Base-by-base conservation (phyloP, 2,329 filamentous ascomycete genomes). In the Hawksworthiomyces lignivorus region DNA sequence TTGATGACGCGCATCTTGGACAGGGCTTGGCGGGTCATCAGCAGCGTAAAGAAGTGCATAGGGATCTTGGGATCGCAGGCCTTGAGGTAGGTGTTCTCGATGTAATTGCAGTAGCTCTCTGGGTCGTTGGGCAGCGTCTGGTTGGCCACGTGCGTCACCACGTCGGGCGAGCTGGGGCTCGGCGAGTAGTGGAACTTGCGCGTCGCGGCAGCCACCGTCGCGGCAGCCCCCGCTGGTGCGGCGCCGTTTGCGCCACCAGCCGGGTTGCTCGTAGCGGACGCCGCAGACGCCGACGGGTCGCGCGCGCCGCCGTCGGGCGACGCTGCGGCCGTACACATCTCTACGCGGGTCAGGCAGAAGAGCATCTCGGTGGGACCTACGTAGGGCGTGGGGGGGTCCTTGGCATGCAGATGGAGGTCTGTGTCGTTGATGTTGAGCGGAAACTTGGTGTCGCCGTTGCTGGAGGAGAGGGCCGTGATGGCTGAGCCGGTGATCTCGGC, bases 401-500 rank as follows among this genome's bases (percentile, higher is more conserved):
- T 79, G 49, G 75, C 72, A 39, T 79, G 65, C 4, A 71, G 52
- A 49, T 77, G 69, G 5, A 81, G 60, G 50, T 80, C 76, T 10
- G 72, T 68, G 51, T 81, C 77, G 55, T 79, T 79, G 51, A 80
- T 69, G 50, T 80, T 80, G 38, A 78, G 65, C 2, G 75, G 77
- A 24, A 76, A 59, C 46, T 66, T 71, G 58, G 73, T 76, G 53
- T 78, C 74, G 9, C 67, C 66, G 9, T 65, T 64, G 27, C 63
- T 71, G 1, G 72, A 56, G 5, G 60, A 73, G 20, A 78, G 62
- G 1, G 72, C 73, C 5, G 73, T 77, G 41, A 78, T 70, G 26
- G 69, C 67, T 15, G 71, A 75, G 36, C 75, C 73, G 4, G 76
- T 72, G 58, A 86, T 73, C 56, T 87, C 82, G 43, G 78, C 72